phyloP scores from a whole-genome alignment of 352 stramenopile species.

The Globisporangium takayamanum region DNA sequence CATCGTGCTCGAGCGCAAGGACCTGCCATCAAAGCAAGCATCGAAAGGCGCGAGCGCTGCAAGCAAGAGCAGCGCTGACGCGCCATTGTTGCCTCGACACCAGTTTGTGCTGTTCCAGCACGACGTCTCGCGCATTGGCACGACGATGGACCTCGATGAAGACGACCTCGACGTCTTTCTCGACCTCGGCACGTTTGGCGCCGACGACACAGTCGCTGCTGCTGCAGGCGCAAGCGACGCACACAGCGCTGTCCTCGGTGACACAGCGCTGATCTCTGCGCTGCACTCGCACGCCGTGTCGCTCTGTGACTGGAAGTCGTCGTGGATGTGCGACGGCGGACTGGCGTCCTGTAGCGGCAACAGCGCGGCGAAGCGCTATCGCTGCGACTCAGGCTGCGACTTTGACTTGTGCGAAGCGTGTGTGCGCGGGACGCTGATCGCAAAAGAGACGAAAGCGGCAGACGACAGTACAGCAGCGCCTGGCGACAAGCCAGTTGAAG shows the following conservation, averaged over 20 bases:
- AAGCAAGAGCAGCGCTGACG: constrained; percentile 7
- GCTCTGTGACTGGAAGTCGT: constrained; percentile 40
- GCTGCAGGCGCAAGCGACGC: not conserved
- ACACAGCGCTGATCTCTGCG: constrained; percentile 25
- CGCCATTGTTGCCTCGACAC: constrained; percentile 28
- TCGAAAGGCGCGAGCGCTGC: constrained; percentile 13
- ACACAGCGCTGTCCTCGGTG: constrained; percentile 12
- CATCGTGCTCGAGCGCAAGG: constrained; percentile 37
- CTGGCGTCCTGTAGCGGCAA: constrained; percentile 47
- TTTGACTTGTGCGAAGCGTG: constrained; percentile 73
- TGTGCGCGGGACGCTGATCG: constrained; percentile 31
- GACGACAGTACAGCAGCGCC: constrained; percentile 3
- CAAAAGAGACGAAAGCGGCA: constrained; percentile 10
- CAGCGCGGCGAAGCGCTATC: constrained; percentile 49
- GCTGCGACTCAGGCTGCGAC: constrained; percentile 58
- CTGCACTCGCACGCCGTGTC: constrained; percentile 51
- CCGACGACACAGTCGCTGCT: constrained; percentile 4
- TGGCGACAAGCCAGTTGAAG: not conserved
- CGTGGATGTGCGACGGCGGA: constrained; percentile 73
- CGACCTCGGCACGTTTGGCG: constrained; percentile 23
- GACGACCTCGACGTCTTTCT: constrained; percentile 52
- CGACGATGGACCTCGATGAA: constrained; percentile 46
- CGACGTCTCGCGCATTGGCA: constrained; percentile 34
- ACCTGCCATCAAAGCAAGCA: constrained; percentile 27
- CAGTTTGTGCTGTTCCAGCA: constrained; percentile 63